Base-by-base conservation (phyloP, 2,329 filamentous ascomycete species). In the Zymoseptoria passerinii region DNA sequence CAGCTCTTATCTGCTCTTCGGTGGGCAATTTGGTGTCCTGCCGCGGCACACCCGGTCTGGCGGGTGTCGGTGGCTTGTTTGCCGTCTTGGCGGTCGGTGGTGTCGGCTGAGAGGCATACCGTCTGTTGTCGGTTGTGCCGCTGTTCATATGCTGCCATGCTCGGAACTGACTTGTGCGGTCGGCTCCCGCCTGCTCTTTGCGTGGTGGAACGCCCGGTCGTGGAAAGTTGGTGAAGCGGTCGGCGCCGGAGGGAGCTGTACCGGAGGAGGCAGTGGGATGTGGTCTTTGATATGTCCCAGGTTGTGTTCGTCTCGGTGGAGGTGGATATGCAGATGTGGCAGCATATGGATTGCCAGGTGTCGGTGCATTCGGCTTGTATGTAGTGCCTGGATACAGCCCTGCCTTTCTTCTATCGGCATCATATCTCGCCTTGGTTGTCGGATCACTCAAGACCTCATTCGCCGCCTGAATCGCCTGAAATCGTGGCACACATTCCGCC, bases 381-480 rank as follows among this genome's bases (percentile, higher is more conserved):
- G 61, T 59, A 23, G 53, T 52, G 8, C 62, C 60, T 8, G 68
- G 64, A 50, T 67, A 69, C 7, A 73, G 65, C 67, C 77, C 78
- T 55, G 76, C 76, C 59, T 80, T 81, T 57, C 79, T 74, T 56
- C 83, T 77, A 61, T 84, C 82, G n/a, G 76, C 77, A 68, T 87
- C 84, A 66, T 87, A 87, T 68, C 81, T 83, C 44, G 77, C 69
- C 61, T 84, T 81, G 65, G 78, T 75, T n/a, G 76, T 74, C 1
- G 81, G 75, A 66, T 87, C 84, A 63, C 77, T 80, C 51, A 89
- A 77, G 55, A 96, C 80, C 71, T 96, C 91, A 70, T 95, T 86
- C 20, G 91, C 91, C 4, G 88, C 84, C 73, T 95, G 89, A 53
- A 96, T 95, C 53, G 86, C 83, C 72, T 95, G 89, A 69, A 96